Percentiles rank a stretch among this genome's conserved stretches.
Evolutionary conservation across 2,329 filamentous ascomycete genomes (phyloP).

Genomic region (Aspergillus quadricinctus): DNA sequence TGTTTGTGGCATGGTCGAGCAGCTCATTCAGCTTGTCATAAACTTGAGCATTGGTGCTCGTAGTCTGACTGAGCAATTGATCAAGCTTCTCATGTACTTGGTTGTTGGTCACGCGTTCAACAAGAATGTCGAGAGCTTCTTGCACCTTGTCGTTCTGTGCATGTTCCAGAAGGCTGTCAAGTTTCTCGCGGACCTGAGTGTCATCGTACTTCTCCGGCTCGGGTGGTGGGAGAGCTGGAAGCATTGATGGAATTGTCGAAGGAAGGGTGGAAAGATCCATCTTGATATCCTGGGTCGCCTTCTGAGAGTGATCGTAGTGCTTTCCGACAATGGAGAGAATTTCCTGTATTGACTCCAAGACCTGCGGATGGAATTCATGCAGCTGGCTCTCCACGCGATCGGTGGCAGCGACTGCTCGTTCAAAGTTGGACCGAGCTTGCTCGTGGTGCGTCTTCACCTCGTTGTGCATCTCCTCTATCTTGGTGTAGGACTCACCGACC

Average conservation of each 20-base stretch:
- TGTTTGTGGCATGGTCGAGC: slow-evolving; percentile 31
- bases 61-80: slow-evolving; percentile 34
- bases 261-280: slow-evolving; percentile 50
- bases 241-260: slow-evolving; percentile 52
- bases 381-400: slow-evolving; percentile 74
- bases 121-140: slow-evolving; percentile 52
- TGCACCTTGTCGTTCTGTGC: slow-evolving; percentile 51
- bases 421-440: slow-evolving; percentile 74
- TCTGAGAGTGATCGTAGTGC: slow-evolving; percentile 84
- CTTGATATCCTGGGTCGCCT: slow-evolving; percentile 58
- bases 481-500: slow-evolving; percentile 72
- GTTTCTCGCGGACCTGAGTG: slow-evolving; percentile 55
- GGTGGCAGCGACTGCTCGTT: slow-evolving; percentile 67
- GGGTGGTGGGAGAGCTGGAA: slow-evolving; percentile 47
- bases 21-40: slow-evolving; percentile 56
- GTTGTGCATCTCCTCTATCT: slow-evolving; percentile 67
- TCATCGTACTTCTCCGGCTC: slow-evolving; percentile 60
- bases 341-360: slow-evolving; percentile 80
- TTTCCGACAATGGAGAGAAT: slow-evolving; percentile 77
- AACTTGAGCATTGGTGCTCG: slow-evolving; percentile 38
- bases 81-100: slow-evolving; percentile 58
- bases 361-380: slow-evolving; percentile 79
- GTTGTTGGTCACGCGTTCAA: slow-evolving; percentile 46
- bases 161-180: slow-evolving; percentile 44
- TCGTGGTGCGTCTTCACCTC: slow-evolving; percentile 76